A percentile compares a stretch with the other conserved stretches of the same genome.
Evolutionary conservation across 495 filamentous ascomycete species (phyloP).

Genomic region (Staphylotrichum tortipilum): DNA sequence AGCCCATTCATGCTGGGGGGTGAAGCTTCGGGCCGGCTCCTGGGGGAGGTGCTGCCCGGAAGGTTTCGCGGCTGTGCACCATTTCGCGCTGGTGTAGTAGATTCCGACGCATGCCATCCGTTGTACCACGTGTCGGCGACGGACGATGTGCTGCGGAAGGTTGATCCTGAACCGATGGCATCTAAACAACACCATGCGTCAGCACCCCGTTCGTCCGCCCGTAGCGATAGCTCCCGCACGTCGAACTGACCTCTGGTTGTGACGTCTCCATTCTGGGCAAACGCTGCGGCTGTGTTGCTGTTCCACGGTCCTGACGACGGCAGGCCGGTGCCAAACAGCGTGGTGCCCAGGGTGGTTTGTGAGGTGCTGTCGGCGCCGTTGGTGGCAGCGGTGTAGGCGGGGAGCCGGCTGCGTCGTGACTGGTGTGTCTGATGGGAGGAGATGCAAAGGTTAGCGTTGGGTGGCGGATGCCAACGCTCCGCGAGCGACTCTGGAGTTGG

Average conservation of each 20-base stretch:
- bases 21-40: conserved; percentile 19
- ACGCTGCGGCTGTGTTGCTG: conserved; percentile 55
- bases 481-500: too few relatives aligned
- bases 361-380: conserved; percentile 27
- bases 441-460: neutral
- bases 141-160: conserved; percentile 54
- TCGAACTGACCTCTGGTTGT: conserved; percentile 38
- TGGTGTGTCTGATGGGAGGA: too few relatives aligned
- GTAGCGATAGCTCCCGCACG: neutral
- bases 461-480: neutral
- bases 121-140: conserved; percentile 48
- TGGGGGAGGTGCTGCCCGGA: conserved; percentile 25
- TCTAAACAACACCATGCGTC: conserved; percentile 23
- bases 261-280: conserved; percentile 36
- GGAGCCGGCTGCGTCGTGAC: conserved; percentile 4
- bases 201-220: conserved; percentile 7
- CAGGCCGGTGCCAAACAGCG: neutral
- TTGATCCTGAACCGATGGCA: conserved; percentile 47
- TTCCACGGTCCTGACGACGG: conserved; percentile 22
- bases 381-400: neutral
- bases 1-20: conserved; percentile 35
- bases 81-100: conserved; percentile 24
- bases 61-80: conserved; percentile 13
- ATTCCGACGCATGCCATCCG: conserved; percentile 46
- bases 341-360: neutral